Percentiles rank a stretch among this genome's conserved stretches.
These are phyloP conservation scores for Pontederia crassipes DNA, from an alignment of 176 grass and related monocot species.

Conservation along the genomic window DNA sequence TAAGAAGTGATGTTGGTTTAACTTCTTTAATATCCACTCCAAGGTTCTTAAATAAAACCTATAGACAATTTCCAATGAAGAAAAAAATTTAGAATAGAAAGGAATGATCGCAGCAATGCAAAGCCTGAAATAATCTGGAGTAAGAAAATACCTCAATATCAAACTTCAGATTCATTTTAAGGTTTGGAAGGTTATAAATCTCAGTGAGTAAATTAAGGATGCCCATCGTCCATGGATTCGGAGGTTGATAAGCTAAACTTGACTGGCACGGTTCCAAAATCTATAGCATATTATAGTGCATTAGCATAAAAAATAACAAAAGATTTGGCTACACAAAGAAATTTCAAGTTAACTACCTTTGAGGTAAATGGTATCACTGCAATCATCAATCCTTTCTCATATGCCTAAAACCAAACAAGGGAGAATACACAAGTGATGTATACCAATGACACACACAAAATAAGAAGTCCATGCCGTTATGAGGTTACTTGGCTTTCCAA, in stretches of 20 bases:
- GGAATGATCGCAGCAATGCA: background rate
- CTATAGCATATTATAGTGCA: conserved; percentile 33
- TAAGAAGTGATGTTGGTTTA: conserved; percentile 77
- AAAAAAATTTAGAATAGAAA: no score
- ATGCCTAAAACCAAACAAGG: conserved; percentile 54
- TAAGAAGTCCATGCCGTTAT: no score
- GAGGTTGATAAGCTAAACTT: conserved; percentile 90
- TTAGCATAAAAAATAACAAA: conserved; percentile 14
- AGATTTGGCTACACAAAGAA: background rate
- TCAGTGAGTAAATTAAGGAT: conserved; percentile 91
- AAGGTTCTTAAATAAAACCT: conserved; percentile 98
- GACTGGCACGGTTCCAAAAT: conserved; percentile 92
- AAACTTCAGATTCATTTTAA: conserved; percentile 99
- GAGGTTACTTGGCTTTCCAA: no score
- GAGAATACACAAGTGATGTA: background rate
- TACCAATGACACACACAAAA: no score
- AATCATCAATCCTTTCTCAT: conserved; percentile 96
- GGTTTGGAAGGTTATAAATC: conserved; percentile 92
- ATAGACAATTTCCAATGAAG: background rate
- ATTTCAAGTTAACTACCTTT: conserved; percentile 47
- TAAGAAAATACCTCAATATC: conserved; percentile 73
- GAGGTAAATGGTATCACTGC: conserved; percentile 93
- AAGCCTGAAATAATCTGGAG: conserved; percentile 17
- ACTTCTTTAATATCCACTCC: conserved; percentile 93
- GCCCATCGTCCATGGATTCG: conserved; percentile 99